Evolutionary conservation across 164 flowering plant genomes (phyloP).

Genomic region (Sedum album): DNA sequence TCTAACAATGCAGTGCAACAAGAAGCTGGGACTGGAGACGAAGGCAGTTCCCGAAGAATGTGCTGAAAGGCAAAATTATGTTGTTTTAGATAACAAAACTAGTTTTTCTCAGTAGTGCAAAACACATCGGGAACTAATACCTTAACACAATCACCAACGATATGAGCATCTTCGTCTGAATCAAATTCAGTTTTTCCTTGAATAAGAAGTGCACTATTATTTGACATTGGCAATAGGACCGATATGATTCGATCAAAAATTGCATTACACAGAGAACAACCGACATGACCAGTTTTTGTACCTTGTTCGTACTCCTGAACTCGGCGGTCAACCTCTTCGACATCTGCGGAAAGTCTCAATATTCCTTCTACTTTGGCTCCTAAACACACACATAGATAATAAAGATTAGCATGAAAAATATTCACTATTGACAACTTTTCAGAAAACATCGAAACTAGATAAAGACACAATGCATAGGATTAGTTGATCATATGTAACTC

Average conservation of each 20-base stretch:
- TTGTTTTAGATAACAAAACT: neutral
- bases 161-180: neutral
- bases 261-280: neutral
- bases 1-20: neutral
- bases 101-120: neutral
- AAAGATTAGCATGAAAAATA: neutral
- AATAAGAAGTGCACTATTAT: slow-evolving; percentile 9
- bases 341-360: neutral
- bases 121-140: neutral
- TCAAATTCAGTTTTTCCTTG: neutral
- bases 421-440: neutral
- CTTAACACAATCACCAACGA: neutral
- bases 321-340: neutral
- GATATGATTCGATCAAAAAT: neutral
- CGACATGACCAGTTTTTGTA: neutral
- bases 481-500: no score
- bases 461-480: no score
- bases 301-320: neutral
- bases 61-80: neutral
- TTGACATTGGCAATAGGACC: neutral
- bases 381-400: slow-evolving; percentile 3
- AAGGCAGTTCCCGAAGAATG: neutral
- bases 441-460: neutral
- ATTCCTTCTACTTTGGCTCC: neutral
- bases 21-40: neutral